Conservation (phyloP, 306 rosid genomes). For the Astragalus membranaceus region DNA sequence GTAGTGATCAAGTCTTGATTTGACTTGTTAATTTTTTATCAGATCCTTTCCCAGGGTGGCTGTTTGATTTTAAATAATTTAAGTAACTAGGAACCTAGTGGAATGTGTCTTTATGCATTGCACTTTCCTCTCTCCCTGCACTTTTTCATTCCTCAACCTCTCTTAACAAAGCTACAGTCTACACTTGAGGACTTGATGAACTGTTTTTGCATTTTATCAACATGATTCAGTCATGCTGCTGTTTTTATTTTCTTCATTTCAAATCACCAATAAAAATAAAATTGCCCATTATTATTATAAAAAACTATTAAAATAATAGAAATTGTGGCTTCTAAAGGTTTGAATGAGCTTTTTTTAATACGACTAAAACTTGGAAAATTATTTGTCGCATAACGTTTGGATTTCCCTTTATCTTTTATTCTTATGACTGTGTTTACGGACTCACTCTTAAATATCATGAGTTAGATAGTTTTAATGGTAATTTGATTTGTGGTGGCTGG, state of each 20-base stretch:
- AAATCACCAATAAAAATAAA: not conserved
- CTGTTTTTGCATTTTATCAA: not conserved
- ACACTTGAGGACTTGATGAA: not conserved
- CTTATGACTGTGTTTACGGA: not conserved
- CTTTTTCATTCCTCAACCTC: not conserved
- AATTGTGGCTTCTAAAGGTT: not conserved
- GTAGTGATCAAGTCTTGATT: not conserved
- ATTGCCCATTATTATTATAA: not conserved
- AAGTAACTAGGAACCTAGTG: not conserved
- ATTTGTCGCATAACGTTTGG: not conserved
- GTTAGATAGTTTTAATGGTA: not conserved
- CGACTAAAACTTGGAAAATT: not conserved
- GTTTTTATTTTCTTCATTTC: not conserved
- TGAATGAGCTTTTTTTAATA: not conserved
- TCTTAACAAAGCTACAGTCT: not conserved
- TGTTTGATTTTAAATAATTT: not conserved
- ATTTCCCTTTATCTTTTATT: not conserved
- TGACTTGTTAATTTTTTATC: not conserved
- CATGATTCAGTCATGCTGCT: not conserved
- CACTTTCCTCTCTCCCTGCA: not conserved
- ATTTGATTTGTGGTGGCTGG: not conserved
- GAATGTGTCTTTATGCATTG: not conserved
- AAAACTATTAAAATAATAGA: not conserved
- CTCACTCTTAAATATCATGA: not conserved
- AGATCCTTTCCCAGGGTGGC: not conserved